Evolutionary conservation across 768 basidiomycete genomes (phyloP).

Genomic region (Clavulina sp.): DNA sequence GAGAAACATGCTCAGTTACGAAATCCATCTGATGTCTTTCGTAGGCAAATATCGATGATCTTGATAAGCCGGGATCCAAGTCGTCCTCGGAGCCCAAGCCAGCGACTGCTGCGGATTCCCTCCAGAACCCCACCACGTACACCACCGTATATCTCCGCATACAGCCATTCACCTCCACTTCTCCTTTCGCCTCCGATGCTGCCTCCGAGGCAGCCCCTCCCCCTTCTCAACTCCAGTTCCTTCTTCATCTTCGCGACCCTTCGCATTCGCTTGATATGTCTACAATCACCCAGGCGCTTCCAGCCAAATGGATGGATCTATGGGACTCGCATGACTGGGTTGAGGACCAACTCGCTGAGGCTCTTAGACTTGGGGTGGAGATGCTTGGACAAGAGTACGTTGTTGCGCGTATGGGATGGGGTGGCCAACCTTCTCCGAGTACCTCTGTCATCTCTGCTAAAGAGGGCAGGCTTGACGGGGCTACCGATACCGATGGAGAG

Average conservation of each 20-base stretch:
- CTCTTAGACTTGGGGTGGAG: constrained; percentile 68
- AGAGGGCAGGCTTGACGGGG: no score
- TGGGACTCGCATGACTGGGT: constrained; percentile 93
- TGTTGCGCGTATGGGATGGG: constrained; percentile 74
- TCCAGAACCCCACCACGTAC: constrained; percentile 53
- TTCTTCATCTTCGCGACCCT: constrained; percentile 60
- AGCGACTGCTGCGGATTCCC: not conserved
- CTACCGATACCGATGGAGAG: constrained; percentile 1
- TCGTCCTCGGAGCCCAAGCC: not conserved
- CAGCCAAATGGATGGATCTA: constrained; percentile 72
- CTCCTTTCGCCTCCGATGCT: constrained; percentile 11
- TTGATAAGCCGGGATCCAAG: constrained; percentile 31
- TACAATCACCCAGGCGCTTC: constrained; percentile 69
- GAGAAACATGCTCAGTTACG: constrained; percentile 12
- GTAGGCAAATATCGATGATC: constrained; percentile 61
- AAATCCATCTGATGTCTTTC: not conserved
- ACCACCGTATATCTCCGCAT: constrained; percentile 87
- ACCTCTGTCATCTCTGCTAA: no score
- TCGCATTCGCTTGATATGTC: constrained; percentile 57
- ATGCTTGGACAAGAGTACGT: constrained; percentile 86
- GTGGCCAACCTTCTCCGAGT: no score
- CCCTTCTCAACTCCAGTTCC: constrained; percentile 43
- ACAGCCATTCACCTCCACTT: constrained; percentile 56
- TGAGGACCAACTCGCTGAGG: constrained; percentile 83
- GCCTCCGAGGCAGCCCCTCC: constrained; percentile 8